Evolutionary conservation across 345 rosid species (phyloP).

Genomic region (Iberis pinnata): DNA sequence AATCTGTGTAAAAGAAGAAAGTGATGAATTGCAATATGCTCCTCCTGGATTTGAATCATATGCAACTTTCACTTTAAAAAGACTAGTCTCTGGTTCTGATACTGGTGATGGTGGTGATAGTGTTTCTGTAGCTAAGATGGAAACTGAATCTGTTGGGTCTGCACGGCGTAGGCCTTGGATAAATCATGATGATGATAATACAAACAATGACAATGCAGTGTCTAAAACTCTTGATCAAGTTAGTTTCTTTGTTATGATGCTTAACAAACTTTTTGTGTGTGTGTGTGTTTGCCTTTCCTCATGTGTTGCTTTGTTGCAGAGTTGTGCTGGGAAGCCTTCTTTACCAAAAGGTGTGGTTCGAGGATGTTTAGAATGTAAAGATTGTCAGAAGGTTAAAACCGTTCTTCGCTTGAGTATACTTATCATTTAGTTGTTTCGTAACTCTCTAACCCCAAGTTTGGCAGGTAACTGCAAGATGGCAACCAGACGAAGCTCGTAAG

Average conservation of each 20-base stretch:
- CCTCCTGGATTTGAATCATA: slow-evolving; percentile 97
- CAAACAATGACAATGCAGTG: slow-evolving; percentile 43
- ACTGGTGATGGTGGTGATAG: too few relatives aligned
- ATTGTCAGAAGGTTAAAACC: slow-evolving; percentile 92
- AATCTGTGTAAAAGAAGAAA: slow-evolving; percentile 72
- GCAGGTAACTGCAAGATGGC: slow-evolving; percentile 83
- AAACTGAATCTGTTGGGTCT: slow-evolving; percentile 40
- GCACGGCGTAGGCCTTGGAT: slow-evolving; percentile 59
- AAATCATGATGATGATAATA: slow-evolving; percentile 32
- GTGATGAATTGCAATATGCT: slow-evolving; percentile 71
- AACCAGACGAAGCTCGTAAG: slow-evolving; percentile 59
- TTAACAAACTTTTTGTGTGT: slow-evolving; percentile 12
- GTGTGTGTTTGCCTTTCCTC: slow-evolving; percentile 4
- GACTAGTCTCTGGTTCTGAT: slow-evolving; percentile 34
- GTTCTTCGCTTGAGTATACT: too few relatives aligned
- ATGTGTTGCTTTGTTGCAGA: slow-evolving; percentile 41
- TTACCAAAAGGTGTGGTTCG: slow-evolving; percentile 79
- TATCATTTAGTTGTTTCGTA: slow-evolving; percentile 4
- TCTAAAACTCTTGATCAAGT: slow-evolving; percentile 51
- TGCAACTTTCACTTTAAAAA: slow-evolving; percentile 59
- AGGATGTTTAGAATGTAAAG: slow-evolving; percentile 66
- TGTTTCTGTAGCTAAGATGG: slow-evolving; percentile 28
- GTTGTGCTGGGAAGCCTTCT: slow-evolving; percentile 32
- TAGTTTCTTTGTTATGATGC: slow-evolving; percentile 23
- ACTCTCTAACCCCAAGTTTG: slow-evolving; percentile 17